A percentile compares a stretch with the other conserved stretches of the same genome.
Evolutionary conservation across 805 yeast species (phyloP).

Genomic region (Teunomyces panamensis): DNA sequence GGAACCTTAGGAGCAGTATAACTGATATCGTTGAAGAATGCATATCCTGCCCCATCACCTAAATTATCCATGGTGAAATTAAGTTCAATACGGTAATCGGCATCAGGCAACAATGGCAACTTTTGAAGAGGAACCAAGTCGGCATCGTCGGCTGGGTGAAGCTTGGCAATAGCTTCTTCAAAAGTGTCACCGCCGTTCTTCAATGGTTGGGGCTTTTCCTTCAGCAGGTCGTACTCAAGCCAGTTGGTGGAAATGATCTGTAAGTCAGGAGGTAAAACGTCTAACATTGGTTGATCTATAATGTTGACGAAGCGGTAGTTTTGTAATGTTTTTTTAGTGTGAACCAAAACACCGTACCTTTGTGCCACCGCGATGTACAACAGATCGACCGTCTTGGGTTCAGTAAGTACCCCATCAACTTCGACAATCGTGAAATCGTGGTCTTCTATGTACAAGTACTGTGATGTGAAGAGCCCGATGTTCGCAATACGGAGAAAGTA

Average conservation of each 20-base stretch:
- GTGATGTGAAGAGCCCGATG: conserved; percentile 72
- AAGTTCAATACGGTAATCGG: conserved; percentile 60
- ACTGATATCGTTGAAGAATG: conserved; percentile 68
- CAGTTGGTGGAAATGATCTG: conserved; percentile 53
- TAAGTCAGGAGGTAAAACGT: conserved; percentile 59
- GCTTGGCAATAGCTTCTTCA: conserved; percentile 31
- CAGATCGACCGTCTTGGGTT: conserved; percentile 54
- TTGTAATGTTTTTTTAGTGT: conserved; percentile 46
- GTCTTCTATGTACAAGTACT: conserved; percentile 40
- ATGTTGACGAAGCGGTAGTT: conserved; percentile 63
- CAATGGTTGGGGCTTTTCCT: conserved; percentile 26
- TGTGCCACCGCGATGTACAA: conserved; percentile 77
- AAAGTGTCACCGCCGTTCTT: conserved; percentile 28
- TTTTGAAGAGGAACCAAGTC: conserved; percentile 62
- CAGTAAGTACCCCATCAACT: conserved; percentile 51
- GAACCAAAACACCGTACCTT: conserved; percentile 67
- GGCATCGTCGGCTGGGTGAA: conserved; percentile 64
- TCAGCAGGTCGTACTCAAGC: conserved; percentile 45
- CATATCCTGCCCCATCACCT: conserved; percentile 73
- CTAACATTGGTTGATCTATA: conserved; percentile 67
- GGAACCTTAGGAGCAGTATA: conserved; percentile 70
- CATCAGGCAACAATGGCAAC: conserved; percentile 48
- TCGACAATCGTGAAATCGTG: conserved; percentile 42
- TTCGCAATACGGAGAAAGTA: conserved; percentile 64
- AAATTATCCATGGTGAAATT: conserved; percentile 64